Evolutionary conservation across 768 basidiomycete species (phyloP).

Genomic region (Xerocomus spinulosus): DNA sequence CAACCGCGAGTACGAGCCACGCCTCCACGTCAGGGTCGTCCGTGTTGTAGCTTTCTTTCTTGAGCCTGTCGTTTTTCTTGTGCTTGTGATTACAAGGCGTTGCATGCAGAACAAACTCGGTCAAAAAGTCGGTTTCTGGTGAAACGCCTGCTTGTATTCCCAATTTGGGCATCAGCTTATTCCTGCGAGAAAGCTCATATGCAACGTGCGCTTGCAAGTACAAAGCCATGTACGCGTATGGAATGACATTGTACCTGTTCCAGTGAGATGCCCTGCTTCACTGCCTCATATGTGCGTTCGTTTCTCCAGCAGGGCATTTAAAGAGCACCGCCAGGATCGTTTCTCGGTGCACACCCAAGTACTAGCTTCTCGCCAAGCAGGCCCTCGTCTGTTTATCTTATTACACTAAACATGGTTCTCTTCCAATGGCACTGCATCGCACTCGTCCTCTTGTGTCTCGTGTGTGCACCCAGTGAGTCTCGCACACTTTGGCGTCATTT

Average conservation of each 20-base stretch:
- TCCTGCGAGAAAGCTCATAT: neutral
- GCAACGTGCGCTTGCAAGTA: slow-evolving; percentile 2
- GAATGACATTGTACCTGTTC: neutral
- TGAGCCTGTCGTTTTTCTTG: neutral
- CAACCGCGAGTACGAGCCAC: neutral
- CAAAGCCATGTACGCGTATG: slow-evolving; percentile 5
- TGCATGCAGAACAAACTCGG: slow-evolving; percentile 1
- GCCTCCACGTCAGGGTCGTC: neutral
- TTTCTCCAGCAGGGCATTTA: slow-evolving; percentile 4
- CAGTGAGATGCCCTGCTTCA: neutral
- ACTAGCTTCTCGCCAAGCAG: slow-evolving; percentile 12
- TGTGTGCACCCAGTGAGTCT: too few relatives aligned
- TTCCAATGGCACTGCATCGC: too few relatives aligned
- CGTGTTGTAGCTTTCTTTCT: neutral
- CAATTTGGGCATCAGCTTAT: slow-evolving; percentile 28
- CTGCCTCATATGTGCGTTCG: slow-evolving; percentile 16
- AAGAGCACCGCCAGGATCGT: neutral
- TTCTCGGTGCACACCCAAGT: neutral
- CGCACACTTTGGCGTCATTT: too few relatives aligned
- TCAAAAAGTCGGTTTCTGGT: slow-evolving; percentile 3
- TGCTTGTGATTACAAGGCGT: neutral
- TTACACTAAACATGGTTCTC: too few relatives aligned
- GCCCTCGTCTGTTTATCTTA: slow-evolving; percentile 5
- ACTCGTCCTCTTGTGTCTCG: too few relatives aligned
- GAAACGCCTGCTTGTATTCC: slow-evolving; percentile 26